phyloP scores from a whole-genome alignment of 441 rosid genomes.

The Syzygium malaccense region DNA sequence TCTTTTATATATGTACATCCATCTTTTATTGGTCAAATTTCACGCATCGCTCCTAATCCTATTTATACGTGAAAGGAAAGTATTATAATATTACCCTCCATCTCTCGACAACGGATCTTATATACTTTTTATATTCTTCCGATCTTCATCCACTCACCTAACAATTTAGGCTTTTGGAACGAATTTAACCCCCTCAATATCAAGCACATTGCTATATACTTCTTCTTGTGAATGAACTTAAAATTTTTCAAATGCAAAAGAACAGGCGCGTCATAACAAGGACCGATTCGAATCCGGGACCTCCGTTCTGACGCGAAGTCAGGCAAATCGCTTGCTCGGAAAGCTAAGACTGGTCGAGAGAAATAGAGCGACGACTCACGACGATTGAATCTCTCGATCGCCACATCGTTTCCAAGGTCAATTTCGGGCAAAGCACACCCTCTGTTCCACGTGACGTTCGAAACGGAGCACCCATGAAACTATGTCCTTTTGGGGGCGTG shows the following conservation, averaged over 20 bases:
- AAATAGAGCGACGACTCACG: neutral
- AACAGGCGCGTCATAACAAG: neutral
- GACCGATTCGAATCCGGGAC: too few relatives aligned
- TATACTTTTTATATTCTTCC: too few relatives aligned
- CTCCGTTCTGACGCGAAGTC: neutral
- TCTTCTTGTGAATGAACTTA: neutral
- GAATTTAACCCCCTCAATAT: neutral
- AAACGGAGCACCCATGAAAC: neutral
- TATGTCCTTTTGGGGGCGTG: neutral
- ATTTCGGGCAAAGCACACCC: neutral
- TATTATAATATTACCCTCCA: neutral
- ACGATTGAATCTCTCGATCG: neutral
- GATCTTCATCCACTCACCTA: neutral
- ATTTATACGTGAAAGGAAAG: accelerated
- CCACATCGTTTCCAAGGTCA: neutral
- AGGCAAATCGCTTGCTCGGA: neutral
- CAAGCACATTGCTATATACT: neutral
- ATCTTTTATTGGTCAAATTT: too few relatives aligned
- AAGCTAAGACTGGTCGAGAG: neutral
- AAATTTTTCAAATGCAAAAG: neutral
- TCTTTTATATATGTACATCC: accelerated
- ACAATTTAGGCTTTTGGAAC: accelerated
- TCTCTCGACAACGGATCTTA: accelerated
- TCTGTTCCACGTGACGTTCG: neutral
- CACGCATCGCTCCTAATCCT: accelerated